Evolutionary conservation across 352 stramenopile genomes (phyloP), one percentile per base, ranked within the genome.

Genomic region (Phytophthora hybrid): DNA sequence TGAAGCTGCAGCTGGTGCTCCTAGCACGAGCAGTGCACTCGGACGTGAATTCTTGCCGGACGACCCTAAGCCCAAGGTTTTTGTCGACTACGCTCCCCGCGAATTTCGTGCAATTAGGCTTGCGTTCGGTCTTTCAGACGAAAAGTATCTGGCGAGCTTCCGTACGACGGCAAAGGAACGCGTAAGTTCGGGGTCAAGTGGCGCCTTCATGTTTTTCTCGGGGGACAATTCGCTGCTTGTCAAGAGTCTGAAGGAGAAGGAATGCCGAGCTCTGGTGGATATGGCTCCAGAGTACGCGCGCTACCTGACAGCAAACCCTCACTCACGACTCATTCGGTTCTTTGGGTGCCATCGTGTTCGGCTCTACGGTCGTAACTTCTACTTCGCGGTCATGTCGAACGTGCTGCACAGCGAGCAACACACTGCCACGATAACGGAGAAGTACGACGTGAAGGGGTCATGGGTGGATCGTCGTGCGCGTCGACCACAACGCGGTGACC

Each of bases 121-220:
- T 26, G 82, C 83, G 13, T 93, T 91, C 68, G 84, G 84, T 8
- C 67, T 95, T 11, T 86, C 79, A 29, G 79, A 94, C 57, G 84
- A 90, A 44, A 89, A 77, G 34, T 96, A 96, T 55, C 54, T 92
- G 18, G 80, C 82, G 37, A 91, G 86, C 46, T 93, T 96, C 58
- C 81, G 86, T 21, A 84, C 83, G 23, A 96, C 89, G 5, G 84
- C 83, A 7, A 94, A 95, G 62, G 90, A 96, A 31, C 87, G 87
- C 19, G 74, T 97, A 31, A 90, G 82, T 53, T 85, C 88, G 18
- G 90, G 90, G n/a, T 90, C 87, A 53, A 90, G 77, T 59, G 88
- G 88, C 2, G 89, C 84, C 8, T 96, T 96, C 67, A 89, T 96
- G 78, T 96, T 96, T 51, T 94, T 92, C 55, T 93, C 84, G 6